Evolutionary conservation across 257 asterid genomes (phyloP), one percentile per base, ranked within the genome.

Genomic region (Solanum pinnatisectum): DNA sequence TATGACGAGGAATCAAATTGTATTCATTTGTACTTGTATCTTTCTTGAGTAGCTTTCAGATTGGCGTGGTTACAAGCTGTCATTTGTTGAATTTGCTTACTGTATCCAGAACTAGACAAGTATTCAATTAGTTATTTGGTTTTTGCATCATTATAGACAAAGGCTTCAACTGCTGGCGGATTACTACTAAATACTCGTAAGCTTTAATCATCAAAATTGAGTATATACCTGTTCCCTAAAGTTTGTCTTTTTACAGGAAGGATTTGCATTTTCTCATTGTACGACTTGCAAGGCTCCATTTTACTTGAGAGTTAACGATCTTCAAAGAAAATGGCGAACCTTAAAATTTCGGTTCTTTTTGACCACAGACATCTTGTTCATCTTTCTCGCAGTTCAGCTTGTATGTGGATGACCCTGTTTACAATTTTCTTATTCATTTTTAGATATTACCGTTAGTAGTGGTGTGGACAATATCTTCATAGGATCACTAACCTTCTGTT

Each of bases 221-320:
- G 5, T 49, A 27, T 49, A 30, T 46, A 18, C 27, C 0, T 82
- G 32, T 30, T 0, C 84, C 40, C 6, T 81, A 27, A 81, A 44
- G 5, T 25, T 46, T 82, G 32, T 82, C 44, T 49, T 49, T 88
- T 78, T 83, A 88, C 94, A 95, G 99, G 99, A 96, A 95, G 98
- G 99, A 35, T 92, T 95, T 91, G 98, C 99, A 83, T 96, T 96
- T 94, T 93, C 98, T 46, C 98, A 96, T 90, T 96, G 98, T 94
- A 95, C 98, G 3, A 96, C 98, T 44, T 96, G 99, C 93, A 92
- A 96, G 92, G 96, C 98, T 91, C 98, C 98, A 36, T 96, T 94
- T 91, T 93, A 94, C 92, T 90, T 96, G 88, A 92, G 98, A 93
- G 98, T 96, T 56, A 98, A 94, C 63, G 96, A 89, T 22, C 73